These are phyloP conservation scores for Salvia splendens DNA, from an alignment of 257 asterid genomes.

Conservation along the genomic window DNA sequence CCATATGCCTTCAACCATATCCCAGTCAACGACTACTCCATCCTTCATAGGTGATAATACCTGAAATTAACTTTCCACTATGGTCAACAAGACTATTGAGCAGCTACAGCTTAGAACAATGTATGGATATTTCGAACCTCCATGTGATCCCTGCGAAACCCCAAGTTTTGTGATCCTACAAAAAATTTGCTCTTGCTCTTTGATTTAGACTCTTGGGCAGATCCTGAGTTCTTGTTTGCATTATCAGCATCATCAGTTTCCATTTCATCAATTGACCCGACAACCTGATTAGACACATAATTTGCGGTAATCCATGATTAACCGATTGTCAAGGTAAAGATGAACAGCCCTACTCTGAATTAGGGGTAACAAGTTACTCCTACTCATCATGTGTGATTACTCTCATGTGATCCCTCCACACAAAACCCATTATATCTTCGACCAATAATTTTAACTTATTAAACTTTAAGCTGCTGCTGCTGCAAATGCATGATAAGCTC, in stretches of 20 bases:
- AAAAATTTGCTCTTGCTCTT: conserved; percentile 73
- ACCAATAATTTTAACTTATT: background rate
- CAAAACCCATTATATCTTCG: conserved; percentile 22
- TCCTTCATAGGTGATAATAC: conserved; percentile 85
- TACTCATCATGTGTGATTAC: conserved; percentile 4
- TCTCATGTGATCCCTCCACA: conserved; percentile 9
- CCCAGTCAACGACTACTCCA: conserved; percentile 91
- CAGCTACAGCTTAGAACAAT: conserved; percentile 22
- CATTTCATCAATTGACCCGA: conserved; percentile 92
- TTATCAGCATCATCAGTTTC: conserved; percentile 73
- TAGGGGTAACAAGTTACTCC: background rate
- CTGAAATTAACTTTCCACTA: conserved; percentile 42
- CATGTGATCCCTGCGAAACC: conserved; percentile 91
- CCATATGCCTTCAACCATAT: conserved; percentile 93
- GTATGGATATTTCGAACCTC: conserved; percentile 53
- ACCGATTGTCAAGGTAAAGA: background rate
- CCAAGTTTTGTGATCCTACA: conserved; percentile 90
- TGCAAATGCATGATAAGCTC: conserved; percentile 19
- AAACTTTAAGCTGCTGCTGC: background rate
- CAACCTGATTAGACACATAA: conserved; percentile 52
- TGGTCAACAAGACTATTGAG: conserved; percentile 31
- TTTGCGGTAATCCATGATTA: background rate
- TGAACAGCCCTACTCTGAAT: background rate
- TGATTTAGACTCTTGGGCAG: conserved; percentile 66
- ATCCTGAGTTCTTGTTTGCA: conserved; percentile 72